Conservation (phyloP, 2,329 filamentous ascomycete species). For the Raffaelea albimanens region DNA sequence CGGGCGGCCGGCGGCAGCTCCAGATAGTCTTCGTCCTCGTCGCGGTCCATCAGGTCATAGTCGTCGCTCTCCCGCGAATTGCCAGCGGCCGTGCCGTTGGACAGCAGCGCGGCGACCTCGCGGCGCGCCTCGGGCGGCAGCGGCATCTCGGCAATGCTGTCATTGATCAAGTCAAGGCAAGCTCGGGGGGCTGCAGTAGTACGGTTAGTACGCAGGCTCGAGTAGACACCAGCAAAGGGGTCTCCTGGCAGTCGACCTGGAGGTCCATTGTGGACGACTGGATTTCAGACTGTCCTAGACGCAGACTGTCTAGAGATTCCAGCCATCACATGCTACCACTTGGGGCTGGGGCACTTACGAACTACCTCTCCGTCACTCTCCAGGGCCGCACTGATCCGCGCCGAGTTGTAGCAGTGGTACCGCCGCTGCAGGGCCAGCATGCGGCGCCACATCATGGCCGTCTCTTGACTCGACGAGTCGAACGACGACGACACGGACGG, state of each 20-base stretch:
- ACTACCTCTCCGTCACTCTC: conserved; percentile 25
- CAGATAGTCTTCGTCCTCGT: background rate
- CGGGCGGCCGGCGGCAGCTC: background rate
- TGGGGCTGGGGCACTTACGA: conserved; percentile 22
- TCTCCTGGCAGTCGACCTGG: too few relatives aligned
- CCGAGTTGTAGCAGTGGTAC: conserved; percentile 34
- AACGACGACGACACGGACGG: conserved; percentile 8
- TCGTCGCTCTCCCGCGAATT: too few relatives aligned
- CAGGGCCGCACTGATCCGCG: conserved; percentile 31
- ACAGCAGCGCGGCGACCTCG: conserved; percentile 15
- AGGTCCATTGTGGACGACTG: too few relatives aligned
- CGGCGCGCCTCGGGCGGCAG: conserved; percentile 17
- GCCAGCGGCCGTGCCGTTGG: background rate
- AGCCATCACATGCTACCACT: too few relatives aligned
- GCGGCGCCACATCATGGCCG: conserved; percentile 28
- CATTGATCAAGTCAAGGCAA: conserved; percentile 23
- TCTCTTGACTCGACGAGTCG: too few relatives aligned
- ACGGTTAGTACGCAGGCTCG: too few relatives aligned
- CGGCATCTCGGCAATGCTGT: conserved; percentile 15
- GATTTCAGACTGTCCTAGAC: too few relatives aligned
- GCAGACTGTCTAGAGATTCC: too few relatives aligned
- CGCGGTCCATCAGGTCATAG: background rate
- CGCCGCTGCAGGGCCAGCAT: conserved; percentile 31
- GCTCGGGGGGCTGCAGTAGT: conserved; percentile 17
- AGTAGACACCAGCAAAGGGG: too few relatives aligned